phyloP scores from a whole-genome alignment of 2,329 filamentous ascomycete genomes.

The Coniochaeta prunicola region DNA sequence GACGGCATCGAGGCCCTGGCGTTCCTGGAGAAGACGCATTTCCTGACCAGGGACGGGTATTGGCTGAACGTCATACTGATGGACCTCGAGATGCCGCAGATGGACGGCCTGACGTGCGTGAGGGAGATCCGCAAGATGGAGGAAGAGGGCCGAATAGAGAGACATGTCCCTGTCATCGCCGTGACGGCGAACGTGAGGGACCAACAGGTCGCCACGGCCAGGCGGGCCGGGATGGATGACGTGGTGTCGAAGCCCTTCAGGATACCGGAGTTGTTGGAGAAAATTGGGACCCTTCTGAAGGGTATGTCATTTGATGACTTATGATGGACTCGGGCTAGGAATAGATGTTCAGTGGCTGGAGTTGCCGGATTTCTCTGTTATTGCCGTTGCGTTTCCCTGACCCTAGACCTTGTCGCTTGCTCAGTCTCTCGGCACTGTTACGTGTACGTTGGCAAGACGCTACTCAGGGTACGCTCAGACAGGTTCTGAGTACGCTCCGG shows the following conservation, averaged over 20 bases:
- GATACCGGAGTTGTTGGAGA: constrained; percentile 33
- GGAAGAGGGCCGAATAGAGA: constrained; percentile 18
- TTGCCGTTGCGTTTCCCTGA: too few relatives aligned
- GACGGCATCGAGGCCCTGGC: constrained; percentile 53
- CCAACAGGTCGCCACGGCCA: constrained; percentile 30
- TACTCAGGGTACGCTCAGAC: too few relatives aligned
- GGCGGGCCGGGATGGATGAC: constrained; percentile 36
- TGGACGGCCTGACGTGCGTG: constrained; percentile 37
- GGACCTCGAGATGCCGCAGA: constrained; percentile 43
- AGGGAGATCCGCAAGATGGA: constrained; percentile 31
- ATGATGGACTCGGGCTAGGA: background rate
- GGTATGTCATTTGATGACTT: background rate
- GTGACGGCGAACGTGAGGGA: constrained; percentile 37
- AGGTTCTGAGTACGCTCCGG: too few relatives aligned
- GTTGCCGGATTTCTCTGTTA: background rate
- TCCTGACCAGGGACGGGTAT: constrained; percentile 13
- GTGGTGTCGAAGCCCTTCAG: constrained; percentile 53
- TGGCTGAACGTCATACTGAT: constrained; percentile 33
- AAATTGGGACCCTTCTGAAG: constrained; percentile 3
- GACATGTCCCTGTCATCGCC: constrained; percentile 35
- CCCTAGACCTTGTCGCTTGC: too few relatives aligned
- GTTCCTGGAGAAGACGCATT: constrained; percentile 25
- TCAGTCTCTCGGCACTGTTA: too few relatives aligned
- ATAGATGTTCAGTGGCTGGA: background rate
- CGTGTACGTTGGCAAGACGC: too few relatives aligned